These are phyloP conservation scores for Dactylellina cionopaga DNA, from an alignment of 2,329 filamentous ascomycete species.

Conservation along the genomic window DNA sequence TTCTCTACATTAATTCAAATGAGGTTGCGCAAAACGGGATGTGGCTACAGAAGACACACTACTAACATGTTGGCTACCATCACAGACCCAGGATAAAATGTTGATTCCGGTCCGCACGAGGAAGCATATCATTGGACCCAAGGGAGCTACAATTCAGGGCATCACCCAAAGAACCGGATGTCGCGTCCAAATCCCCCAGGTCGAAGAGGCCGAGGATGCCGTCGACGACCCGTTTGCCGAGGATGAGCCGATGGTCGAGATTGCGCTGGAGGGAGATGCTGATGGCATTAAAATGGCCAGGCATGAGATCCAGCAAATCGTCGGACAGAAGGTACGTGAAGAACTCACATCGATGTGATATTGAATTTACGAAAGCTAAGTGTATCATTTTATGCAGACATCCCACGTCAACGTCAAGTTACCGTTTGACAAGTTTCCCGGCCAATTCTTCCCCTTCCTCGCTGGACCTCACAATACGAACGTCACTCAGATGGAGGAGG, in stretches of 20 bases:
- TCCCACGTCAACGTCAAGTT: constrained; percentile 77
- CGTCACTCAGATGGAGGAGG: constrained; percentile 74
- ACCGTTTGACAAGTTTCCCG: constrained; percentile 75
- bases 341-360: not conserved
- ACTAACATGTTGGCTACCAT: constrained; percentile 65
- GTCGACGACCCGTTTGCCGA: constrained; percentile 71
- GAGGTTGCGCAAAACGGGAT: no score
- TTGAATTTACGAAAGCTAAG: constrained; percentile 7
- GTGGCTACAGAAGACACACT: constrained; percentile 52
- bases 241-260: constrained; percentile 82
- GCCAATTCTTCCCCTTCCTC: constrained; percentile 96
- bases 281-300: constrained; percentile 85
- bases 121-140: constrained; percentile 90
- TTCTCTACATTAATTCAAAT: no score
- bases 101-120: constrained; percentile 84
- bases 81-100: constrained; percentile 62
- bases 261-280: constrained; percentile 89
- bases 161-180: constrained; percentile 91
- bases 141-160: constrained; percentile 87
- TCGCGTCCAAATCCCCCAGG: constrained; percentile 86
- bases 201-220: constrained; percentile 71
- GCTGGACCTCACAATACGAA: constrained; percentile 78
- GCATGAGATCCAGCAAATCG: constrained; percentile 85
- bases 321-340: constrained; percentile 76
- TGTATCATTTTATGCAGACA: constrained; percentile 28